Evolutionary conservation across 2,329 filamentous ascomycete genomes (phyloP), one percentile per base, ranked within the genome.

Genomic region (Penicillium sclerotigenum): DNA sequence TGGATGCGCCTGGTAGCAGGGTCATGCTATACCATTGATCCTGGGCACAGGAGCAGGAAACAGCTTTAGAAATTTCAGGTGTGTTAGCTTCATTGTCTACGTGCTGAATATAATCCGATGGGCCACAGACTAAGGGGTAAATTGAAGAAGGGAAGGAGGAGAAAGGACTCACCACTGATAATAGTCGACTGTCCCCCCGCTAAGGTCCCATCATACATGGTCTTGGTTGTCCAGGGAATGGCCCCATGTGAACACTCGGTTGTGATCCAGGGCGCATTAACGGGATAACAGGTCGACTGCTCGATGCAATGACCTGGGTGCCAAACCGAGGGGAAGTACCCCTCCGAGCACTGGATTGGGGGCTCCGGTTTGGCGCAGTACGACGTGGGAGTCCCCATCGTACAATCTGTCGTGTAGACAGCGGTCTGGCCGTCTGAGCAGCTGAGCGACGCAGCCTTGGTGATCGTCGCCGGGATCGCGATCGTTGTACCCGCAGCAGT

Each of bases 331-430:
- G 66, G 65, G 49, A 64, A 68, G 18, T 47, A 67, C 5, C 64
- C 65, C 5, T 54, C 13, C 0, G 54, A 26, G n/a, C 66, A 69
- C 18, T 55, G 37, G 18, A 64, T 63, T 5, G 61, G 62, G 11
- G 61, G 52, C 18, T 41, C 28, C 3, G 57, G 56, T 16, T 60
- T 65, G 37, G 56, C 38, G 54, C 66, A 69, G 54, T 63, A 68
- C 0, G 63, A 62, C 2, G 65, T 43, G 2, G 66, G 55, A 22
- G 48, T 62, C 4, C 66, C 66, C 54, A 65, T 49, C 9, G 66
- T 68, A 45, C 66, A 69, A 31, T 68, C 66, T 0, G 58, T 68
- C 4, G 66, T 68, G 46, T 63, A 56, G 8, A 68, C 29, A 20
- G 64, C 29, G 5, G 62, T 66, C 28, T 64, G 60, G 6, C 64